phyloP scores from a whole-genome alignment of 176 grass and related monocot species.

The Carex pumila region DNA sequence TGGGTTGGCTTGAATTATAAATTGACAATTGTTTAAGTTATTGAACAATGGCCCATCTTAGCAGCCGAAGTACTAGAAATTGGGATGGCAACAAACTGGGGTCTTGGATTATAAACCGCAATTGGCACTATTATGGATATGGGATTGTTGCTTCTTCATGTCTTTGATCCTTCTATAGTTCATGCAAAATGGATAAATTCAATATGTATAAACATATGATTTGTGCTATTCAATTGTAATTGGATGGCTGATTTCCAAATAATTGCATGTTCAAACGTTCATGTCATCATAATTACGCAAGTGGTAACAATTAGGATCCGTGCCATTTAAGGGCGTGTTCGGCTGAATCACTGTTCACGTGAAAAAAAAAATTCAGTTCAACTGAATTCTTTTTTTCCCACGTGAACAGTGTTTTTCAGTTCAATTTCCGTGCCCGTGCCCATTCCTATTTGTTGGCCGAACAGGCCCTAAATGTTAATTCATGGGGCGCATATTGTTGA shows the following conservation, averaged over 20 bases:
- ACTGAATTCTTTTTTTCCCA: too few species aligned
- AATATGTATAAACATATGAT: not conserved
- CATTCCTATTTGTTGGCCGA: too few species aligned
- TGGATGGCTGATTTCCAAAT: not conserved
- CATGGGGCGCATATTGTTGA: not conserved
- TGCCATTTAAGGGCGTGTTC: too few species aligned
- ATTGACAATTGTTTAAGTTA: not conserved
- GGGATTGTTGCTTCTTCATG: not conserved
- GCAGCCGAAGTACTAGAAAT: not conserved
- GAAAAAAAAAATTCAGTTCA: too few species aligned
- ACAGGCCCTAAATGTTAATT: too few species aligned
- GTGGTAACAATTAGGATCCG: not conserved
- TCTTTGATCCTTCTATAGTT: not conserved
- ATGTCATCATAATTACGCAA: not conserved
- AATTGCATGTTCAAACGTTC: not conserved
- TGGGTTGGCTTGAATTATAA: not conserved
- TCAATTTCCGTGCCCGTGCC: too few species aligned
- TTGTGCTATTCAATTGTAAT: not conserved
- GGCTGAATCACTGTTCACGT: too few species aligned
- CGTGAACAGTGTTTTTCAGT: too few species aligned
- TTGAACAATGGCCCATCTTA: not conserved
- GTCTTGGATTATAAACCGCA: not conserved
- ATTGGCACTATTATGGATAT: not conserved
- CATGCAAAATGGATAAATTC: not conserved
- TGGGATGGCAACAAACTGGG: not conserved